Base-by-base conservation (phyloP, 371 early-diverging fungal species). In the Umbelopsis sp. region DNA sequence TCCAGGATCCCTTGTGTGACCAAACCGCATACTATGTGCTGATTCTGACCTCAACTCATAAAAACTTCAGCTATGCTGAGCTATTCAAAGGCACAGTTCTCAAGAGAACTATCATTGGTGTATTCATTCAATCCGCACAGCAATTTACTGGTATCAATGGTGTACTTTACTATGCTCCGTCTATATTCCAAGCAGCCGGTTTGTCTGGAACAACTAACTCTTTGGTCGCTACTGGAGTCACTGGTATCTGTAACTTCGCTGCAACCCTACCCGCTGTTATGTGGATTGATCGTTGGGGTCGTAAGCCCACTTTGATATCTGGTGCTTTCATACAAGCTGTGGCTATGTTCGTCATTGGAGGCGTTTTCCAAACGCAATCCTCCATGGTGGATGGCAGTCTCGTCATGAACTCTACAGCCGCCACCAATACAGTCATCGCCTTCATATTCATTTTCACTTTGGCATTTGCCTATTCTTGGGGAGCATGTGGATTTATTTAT, bases 101-200 rank as follows among this genome's bases (percentile, higher is more conserved):
- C 32, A 65, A 67, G 35, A 67, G 73, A 9, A 73, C 73, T 1
- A 18, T 67, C 41, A 70, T 70, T 32, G 70, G 70, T 8, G 38
- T 73, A 4, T 73, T 73, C 46, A 67, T 80, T 41, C 84, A 82
- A 67, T 63, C 78, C 65, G 78, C 81, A 57, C 85, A 85, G 66
- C 85, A 85, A 68, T 76, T 78, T 51, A 84, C 85, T 32, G 86
- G 85, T 53, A 83, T 83, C 75, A 79, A 80, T 69, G 78, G 76
- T 66, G 79, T 85, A 63, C 65, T 78, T 48, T 72, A 68, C 22
- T 72, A 62, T 29, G 64, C 72, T 20, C 72, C 72, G 3, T 44
- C 62, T 14, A 68, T 72, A n/a, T 65, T 72, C 62, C 45, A 64
- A 7, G 35, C 57, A 16, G 72, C 72, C 3, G 72, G 69, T 20